These are phyloP conservation scores for Clarkia xantiana DNA, from an alignment of 345 rosid genomes.

Conservation along the genomic window DNA sequence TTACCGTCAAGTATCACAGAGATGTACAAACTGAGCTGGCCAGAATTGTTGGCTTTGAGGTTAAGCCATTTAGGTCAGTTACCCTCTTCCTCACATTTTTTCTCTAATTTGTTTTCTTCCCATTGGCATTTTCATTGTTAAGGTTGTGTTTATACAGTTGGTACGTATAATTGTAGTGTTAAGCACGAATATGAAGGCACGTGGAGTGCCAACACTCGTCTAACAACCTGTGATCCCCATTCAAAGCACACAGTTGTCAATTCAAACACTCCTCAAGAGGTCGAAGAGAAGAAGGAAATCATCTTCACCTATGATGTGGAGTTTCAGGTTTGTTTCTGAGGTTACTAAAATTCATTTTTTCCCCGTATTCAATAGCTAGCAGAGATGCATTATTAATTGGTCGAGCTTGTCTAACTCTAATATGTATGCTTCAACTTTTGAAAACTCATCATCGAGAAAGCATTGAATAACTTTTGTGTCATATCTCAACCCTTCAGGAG, in stretches of 20 bases:
- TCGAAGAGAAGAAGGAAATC: slow-evolving; percentile 15
- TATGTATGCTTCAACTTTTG: too few species aligned
- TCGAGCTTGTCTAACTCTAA: too few species aligned
- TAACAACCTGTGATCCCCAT: slow-evolving; percentile 20
- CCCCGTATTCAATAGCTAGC: too few species aligned
- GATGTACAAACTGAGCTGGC: slow-evolving; percentile 20
- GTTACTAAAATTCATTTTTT: too few species aligned
- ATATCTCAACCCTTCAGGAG: slow-evolving; percentile 11
- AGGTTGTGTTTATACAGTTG: too few species aligned
- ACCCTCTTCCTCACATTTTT: too few species aligned
- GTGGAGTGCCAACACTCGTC: slow-evolving; percentile 13
- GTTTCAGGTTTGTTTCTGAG: not conserved
- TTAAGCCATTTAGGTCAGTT: slow-evolving; percentile 19
- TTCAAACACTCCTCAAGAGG: slow-evolving; percentile 13
- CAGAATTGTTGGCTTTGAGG: slow-evolving; percentile 30
- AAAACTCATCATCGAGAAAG: too few species aligned
- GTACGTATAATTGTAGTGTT: slow-evolving; percentile 8
- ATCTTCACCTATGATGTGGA: not conserved
- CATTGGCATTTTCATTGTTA: too few species aligned
- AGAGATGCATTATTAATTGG: too few species aligned
- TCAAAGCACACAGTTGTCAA: slow-evolving; percentile 7
- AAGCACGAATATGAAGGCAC: slow-evolving; percentile 26
- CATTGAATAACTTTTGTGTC: too few species aligned
- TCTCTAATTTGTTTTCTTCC: too few species aligned
- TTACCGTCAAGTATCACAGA: slow-evolving; percentile 28